Conservation (phyloP, 1,139 yeast species). For the Candida albicans region DNA sequence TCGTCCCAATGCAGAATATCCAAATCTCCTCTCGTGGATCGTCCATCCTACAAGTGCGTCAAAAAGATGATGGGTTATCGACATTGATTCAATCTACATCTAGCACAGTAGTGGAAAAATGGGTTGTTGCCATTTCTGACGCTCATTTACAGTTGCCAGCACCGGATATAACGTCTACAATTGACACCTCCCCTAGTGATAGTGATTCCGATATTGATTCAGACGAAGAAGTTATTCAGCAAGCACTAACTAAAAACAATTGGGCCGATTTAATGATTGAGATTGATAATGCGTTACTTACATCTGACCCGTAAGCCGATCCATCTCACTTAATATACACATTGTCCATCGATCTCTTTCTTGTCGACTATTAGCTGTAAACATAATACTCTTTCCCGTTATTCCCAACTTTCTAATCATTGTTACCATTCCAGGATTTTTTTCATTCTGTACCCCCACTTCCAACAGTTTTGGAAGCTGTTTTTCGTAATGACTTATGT, state of each 20-base stretch:
- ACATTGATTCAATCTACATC: constrained; percentile 9
- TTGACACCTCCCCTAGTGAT: constrained; percentile 11
- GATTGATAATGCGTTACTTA: constrained; percentile 9
- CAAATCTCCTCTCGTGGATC: constrained; percentile 12
- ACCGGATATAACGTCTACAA: constrained; percentile 39
- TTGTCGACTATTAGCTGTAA: constrained; percentile 78
- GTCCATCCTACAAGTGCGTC: constrained; percentile 7
- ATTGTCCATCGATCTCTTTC: constrained; percentile 86
- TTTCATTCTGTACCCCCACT: constrained; percentile 11
- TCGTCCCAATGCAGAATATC: constrained; percentile 9
- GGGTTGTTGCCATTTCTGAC: constrained; percentile 48
- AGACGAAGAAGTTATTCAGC: constrained; percentile 11
- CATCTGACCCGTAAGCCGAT: constrained; percentile 32
- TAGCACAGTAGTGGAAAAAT: constrained; percentile 40
- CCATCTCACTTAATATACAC: constrained; percentile 62
- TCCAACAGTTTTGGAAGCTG: constrained; percentile 4
- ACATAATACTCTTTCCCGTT: constrained; percentile 67
- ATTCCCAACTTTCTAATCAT: constrained; percentile 60
- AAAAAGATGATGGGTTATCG: not conserved
- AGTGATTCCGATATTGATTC: constrained; percentile 12
- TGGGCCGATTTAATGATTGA: constrained; percentile 11
- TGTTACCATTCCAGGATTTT: constrained; percentile 44
- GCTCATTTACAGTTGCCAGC: constrained; percentile 31
- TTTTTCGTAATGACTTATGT: constrained; percentile 22
- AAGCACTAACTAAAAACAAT: constrained; percentile 4